Conservation (phyloP, 352 stramenopile species). For the Albugo laibachii region DNA sequence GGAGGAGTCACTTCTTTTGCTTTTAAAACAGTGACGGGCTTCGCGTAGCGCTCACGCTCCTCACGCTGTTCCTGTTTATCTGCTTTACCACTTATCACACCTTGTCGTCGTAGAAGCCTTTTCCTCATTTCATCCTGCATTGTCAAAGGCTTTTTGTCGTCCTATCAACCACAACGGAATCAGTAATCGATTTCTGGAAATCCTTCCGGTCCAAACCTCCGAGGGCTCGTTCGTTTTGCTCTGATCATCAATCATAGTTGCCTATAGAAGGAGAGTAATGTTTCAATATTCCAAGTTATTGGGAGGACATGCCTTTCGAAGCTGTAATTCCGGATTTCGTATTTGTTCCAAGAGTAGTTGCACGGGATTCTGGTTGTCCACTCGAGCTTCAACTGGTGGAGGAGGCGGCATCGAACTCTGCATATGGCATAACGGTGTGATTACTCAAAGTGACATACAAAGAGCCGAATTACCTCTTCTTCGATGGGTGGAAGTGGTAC, state of each 20-base stretch:
- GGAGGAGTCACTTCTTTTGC: constrained; percentile 53
- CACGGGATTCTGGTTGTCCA: constrained; percentile 12
- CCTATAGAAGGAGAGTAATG: constrained; percentile 1
- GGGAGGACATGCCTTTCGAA: constrained; percentile 19
- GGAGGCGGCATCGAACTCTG: not conserved
- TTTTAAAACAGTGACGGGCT: constrained; percentile 54
- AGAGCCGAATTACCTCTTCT: not conserved
- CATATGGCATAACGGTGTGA: too few species aligned
- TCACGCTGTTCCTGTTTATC: constrained; percentile 63
- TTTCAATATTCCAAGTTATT: not conserved
- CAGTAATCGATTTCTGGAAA: not conserved
- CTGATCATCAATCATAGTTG: constrained; percentile 2
- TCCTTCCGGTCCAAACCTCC: not conserved
- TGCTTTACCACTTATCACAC: constrained; percentile 65
- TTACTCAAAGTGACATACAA: too few species aligned
- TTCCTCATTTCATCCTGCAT: constrained; percentile 72
- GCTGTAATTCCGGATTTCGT: constrained; percentile 29
- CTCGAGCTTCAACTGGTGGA: not conserved
- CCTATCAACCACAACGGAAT: not conserved
- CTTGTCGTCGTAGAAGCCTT: constrained; percentile 51
- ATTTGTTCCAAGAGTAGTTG: constrained; percentile 36
- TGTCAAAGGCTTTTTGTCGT: constrained; percentile 25
- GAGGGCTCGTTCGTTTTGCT: not conserved
- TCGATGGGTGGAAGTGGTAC: constrained; percentile 10
- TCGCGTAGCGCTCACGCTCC: constrained; percentile 43